A percentile compares a stretch with the other conserved stretches of the same genome.
Evolutionary conservation across 148 eudicot genomes (phyloP).

Genomic region (Amaranthus palmeri): DNA sequence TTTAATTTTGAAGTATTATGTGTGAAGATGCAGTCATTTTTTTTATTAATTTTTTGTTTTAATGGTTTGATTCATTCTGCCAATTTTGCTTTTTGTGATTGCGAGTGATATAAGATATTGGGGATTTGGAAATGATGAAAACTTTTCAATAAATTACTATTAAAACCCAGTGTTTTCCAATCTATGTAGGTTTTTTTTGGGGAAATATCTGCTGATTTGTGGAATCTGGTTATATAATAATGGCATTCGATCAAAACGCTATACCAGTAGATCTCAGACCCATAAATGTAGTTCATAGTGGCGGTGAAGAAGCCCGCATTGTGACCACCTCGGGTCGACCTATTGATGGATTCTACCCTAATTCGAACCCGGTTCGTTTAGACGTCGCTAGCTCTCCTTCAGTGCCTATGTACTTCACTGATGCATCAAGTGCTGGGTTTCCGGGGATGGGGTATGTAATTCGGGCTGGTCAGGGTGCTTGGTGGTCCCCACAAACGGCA

Average conservation of each 20-base stretch:
- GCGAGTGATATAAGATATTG: not conserved
- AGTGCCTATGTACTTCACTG: constrained; percentile 42
- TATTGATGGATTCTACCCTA: constrained; percentile 35
- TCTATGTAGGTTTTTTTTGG: constrained; percentile 4
- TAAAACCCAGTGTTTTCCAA: constrained; percentile 22
- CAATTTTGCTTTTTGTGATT: not conserved
- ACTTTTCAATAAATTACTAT: not conserved
- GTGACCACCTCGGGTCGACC: constrained; percentile 40
- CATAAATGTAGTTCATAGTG: constrained; percentile 36
- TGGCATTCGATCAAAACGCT: constrained; percentile 74
- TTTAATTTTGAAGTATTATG: not conserved
- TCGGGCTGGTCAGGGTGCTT: constrained; percentile 21
- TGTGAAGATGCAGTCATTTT: not conserved
- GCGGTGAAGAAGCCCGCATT: constrained; percentile 58
- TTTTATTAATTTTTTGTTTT: not conserved
- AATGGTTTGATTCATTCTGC: not conserved
- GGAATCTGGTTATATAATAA: constrained; percentile 10
- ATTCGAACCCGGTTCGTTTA: constrained; percentile 23
- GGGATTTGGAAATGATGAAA: not conserved
- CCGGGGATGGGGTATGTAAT: constrained; percentile 50
- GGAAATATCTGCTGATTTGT: not conserved
- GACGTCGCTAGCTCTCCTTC: constrained; percentile 43
- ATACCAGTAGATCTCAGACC: constrained; percentile 60
- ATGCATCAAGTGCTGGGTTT: constrained; percentile 39
- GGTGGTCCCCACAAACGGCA: constrained; percentile 50